Evolutionary conservation across 129 eudicot species (phyloP).

Genomic region (Saussurea involucrata): DNA sequence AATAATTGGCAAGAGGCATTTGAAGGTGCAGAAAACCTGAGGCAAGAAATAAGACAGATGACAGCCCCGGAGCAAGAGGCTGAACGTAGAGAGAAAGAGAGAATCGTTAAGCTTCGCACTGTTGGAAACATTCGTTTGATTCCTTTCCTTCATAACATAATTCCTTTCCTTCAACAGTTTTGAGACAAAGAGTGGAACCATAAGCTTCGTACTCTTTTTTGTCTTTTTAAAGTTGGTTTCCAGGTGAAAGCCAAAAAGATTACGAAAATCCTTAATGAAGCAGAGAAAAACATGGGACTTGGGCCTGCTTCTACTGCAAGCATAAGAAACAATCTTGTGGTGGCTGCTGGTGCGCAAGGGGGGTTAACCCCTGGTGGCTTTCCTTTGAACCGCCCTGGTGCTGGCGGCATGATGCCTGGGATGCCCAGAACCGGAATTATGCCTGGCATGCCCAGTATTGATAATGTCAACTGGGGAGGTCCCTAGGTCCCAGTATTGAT

Average conservation of each 20-base stretch:
- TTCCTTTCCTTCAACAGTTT: too few species aligned
- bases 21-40: conserved; percentile 78
- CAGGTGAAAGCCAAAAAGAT: conserved; percentile 88
- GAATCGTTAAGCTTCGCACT: conserved; percentile 67
- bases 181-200: conserved; percentile 88
- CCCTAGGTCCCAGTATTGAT: conserved; percentile 40
- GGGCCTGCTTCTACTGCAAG: conserved; percentile 78
- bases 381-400: conserved; percentile 66
- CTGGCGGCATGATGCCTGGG: conserved; percentile 99
- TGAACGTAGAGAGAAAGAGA: conserved; percentile 84
- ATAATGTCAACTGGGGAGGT: conserved; percentile 85
- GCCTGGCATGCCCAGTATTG: conserved; percentile 83
- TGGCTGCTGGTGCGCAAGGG: conserved; percentile 54
- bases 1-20: conserved; percentile 87
- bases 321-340: conserved; percentile 56
- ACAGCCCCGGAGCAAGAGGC: conserved; percentile 67
- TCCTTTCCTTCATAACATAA: too few species aligned
- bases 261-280: conserved; percentile 75
- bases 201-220: conserved; percentile 25
- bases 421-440: conserved; percentile 82
- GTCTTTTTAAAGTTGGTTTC: not conserved
- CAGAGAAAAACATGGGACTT: conserved; percentile 70
- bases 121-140: conserved; percentile 87
- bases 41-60: conserved; percentile 71
- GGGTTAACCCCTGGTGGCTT: conserved; percentile 43